Base-by-base conservation (phyloP, 495 filamentous ascomycete genomes). In the Aspergillus ellipticus region DNA sequence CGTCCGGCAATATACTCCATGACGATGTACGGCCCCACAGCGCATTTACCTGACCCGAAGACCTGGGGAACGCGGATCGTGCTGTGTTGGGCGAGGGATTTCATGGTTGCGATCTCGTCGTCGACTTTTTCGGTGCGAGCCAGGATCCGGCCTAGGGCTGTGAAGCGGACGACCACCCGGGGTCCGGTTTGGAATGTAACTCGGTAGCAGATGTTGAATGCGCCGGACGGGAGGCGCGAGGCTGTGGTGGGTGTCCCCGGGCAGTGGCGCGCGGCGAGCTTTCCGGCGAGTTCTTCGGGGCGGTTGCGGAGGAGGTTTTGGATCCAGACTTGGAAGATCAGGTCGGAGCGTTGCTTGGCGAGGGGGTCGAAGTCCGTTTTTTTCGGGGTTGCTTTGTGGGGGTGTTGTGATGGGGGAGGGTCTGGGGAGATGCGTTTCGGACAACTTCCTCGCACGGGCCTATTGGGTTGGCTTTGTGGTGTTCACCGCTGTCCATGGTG, bases 11-110 rank as follows among this genome's bases (percentile, higher is more conserved):
- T 49, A 53, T 73, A 74, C 16, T 68, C 60, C 66, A 78, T 76
- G 42, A 82, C 75, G 48, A 79, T 75, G 58, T 76, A 80, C 1
- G 74, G 74, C 4, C 77, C 73, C 33, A 75, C 42, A 2, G 61
- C 58, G 22, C 61, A 62, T 8, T 60, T 66, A 1, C 63, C 66
- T 22, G 31, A 58, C n/a, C 68, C 64, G 6, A 72, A 66, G 11
- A 77, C 60, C 22, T 61, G 62, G 7, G 74, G 73, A 65, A 69
- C 65, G 11, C 70, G 74, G 16, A 78, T 65, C 6, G 53, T 13
- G 9, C 68, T 74, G 33, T 69, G 33, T n/a, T 67, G 51, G 45
- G 43, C 58, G 41, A 78, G 45, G 35, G 72, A 79, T 13, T 56
- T 28, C 58, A 76, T 67, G 0, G 71, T 69, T 10, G 72, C 65